Evolutionary conservation across 306 rosid genomes (phyloP).

Genomic region (Urtica urens): DNA sequence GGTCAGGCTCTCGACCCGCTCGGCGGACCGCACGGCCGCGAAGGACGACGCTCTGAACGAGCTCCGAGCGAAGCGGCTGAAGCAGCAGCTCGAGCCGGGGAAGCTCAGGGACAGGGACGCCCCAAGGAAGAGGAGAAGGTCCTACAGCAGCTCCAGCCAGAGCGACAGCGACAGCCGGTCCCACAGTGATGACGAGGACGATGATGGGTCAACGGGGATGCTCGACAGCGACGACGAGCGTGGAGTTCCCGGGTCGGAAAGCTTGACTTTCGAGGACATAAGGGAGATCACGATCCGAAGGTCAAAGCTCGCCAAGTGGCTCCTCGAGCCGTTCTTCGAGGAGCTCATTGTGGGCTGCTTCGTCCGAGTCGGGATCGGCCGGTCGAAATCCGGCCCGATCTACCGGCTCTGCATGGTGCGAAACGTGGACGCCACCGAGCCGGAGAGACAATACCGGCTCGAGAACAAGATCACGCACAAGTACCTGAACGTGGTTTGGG

Average conservation of each 20-base stretch:
- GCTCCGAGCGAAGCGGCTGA: conserved; percentile 80
- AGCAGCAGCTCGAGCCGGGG: conserved; percentile 83
- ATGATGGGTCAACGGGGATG: conserved; percentile 57
- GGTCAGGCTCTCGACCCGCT: conserved; percentile 60
- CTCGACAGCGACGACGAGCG: conserved; percentile 76
- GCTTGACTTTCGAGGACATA: conserved; percentile 60
- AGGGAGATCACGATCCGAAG: conserved; percentile 72
- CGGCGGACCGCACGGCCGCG: conserved; percentile 72
- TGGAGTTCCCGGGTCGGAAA: conserved; percentile 38
- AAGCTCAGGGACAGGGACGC: conserved; percentile 46
- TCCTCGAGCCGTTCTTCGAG: conserved; percentile 93
- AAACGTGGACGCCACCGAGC: conserved; percentile 79
- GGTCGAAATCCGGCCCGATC: conserved; percentile 62
- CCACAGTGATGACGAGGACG: conserved; percentile 72
- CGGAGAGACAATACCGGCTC: conserved; percentile 57
- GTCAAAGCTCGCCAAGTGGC: conserved; percentile 82
- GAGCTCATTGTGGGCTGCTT: conserved; percentile 93
- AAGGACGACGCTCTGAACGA: conserved; percentile 92
- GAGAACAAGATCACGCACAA: conserved; percentile 71
- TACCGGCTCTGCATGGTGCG: conserved; percentile 85
- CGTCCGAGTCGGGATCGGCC: conserved; percentile 93
- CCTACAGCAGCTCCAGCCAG: conserved; percentile 60
- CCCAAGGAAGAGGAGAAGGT: conserved; percentile 43
- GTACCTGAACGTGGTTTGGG: conserved; percentile 85
- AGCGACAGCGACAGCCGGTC: conserved; percentile 80